Evolutionary conservation across 2,329 filamentous ascomycete species (phyloP), one percentile per base, ranked within the genome.

Genomic region (Arthrobotrys entomopaga): DNA sequence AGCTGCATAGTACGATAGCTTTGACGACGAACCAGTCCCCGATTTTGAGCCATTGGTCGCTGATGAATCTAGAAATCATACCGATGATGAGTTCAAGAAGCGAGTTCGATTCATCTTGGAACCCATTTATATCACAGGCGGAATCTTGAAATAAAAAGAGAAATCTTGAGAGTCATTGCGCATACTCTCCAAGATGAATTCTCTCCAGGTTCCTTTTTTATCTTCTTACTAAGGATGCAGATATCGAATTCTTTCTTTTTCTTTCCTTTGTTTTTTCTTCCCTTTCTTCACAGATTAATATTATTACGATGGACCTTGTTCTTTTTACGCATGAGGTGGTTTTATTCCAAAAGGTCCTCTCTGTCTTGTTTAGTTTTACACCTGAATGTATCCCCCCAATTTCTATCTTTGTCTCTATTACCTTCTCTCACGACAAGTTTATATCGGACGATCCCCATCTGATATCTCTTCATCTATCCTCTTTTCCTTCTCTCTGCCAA

Each of bases 1-100:
- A 16, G 67, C 67, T 20, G 56, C 67, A 19, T 72, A 72, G 67
- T 38, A 49, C n/a, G 60, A 24, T 40, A 40, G 40, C 48, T 40
- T 40, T 38, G 52, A 59, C 10, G 20, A 50, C 8, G 60, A 38
- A 22, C 53, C 67, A n/a, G 7, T 43, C 34, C 42, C 56, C 13
- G 53, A 43, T 8, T 60, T 65, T 38, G 67, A 65, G 54, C 60
- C 59, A 24, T 29, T 65, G 48, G 29, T 6, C 10, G 43, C 59
- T 13, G 6, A 13, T 6, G 7, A 6, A n/a, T 15, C 42, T 16
- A 19, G 5, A 19, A 1, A 6, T 15, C 8, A 6, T 11, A 22
- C 46, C 10, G 19, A 29, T 13, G 34, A 24, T 16, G 53, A 57
- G 19, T 15, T 24, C n/a, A 19, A n/a, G 19, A 57, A 26, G 24